These are phyloP conservation scores for Cystobasidium onofrii DNA, from an alignment of 768 basidiomycete genomes.

Conservation along the genomic window DNA sequence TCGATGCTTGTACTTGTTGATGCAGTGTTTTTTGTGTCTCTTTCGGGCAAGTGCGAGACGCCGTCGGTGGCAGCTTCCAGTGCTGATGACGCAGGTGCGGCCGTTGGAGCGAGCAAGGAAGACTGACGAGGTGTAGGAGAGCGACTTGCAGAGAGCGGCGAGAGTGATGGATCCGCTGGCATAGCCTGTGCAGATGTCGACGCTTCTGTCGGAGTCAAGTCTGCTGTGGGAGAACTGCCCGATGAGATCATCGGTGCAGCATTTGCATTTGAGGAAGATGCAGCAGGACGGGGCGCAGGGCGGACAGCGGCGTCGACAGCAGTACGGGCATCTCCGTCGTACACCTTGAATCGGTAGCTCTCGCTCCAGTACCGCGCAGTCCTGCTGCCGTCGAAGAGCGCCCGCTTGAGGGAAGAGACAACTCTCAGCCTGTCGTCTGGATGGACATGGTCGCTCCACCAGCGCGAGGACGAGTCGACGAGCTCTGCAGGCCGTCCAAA, in stretches of 20 bases:
- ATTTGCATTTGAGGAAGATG: neutral
- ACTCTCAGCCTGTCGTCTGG: conserved; percentile 14
- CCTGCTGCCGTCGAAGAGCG: neutral
- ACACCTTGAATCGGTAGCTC: neutral
- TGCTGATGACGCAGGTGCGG: neutral
- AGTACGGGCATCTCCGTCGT: neutral
- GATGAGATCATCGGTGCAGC: neutral
- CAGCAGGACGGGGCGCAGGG: neutral
- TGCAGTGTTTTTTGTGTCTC: neutral
- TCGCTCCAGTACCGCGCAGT: conserved; percentile 21
- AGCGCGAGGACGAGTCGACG: neutral
- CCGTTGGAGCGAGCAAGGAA: neutral
- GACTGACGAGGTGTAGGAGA: neutral
- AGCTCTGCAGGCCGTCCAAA: conserved; percentile 10
- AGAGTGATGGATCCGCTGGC: neutral
- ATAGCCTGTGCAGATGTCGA: neutral
- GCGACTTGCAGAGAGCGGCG: neutral
- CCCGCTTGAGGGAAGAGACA: neutral
- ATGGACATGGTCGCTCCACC: conserved; percentile 9
- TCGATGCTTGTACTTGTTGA: neutral
- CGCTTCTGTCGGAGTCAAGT: neutral
- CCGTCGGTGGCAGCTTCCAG: too few species aligned
- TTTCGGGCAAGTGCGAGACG: neutral
- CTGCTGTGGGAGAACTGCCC: neutral
- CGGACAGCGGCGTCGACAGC: neutral